Conservation (phyloP, 1,139 yeast species). For the Suhomyces bokatorum region DNA sequence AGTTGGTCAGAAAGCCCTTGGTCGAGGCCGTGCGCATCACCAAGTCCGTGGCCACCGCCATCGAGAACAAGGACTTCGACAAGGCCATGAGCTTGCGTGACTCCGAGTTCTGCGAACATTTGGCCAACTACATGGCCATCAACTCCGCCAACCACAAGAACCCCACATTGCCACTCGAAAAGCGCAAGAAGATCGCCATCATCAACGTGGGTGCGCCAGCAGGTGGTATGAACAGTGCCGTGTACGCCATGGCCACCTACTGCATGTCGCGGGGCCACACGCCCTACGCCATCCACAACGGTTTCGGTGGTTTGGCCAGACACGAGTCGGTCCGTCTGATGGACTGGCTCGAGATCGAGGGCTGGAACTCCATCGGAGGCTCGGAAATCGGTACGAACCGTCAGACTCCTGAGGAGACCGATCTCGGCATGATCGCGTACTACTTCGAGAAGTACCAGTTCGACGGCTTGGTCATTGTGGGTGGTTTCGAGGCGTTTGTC, state of each 20-base stretch:
- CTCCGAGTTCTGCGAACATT: slow-evolving; percentile 79
- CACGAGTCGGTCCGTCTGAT: slow-evolving; percentile 76
- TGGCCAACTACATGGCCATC: slow-evolving; percentile 68
- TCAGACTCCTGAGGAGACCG: slow-evolving; percentile 70
- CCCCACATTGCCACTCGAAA: slow-evolving; percentile 50
- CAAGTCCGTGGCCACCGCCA: slow-evolving; percentile 83
- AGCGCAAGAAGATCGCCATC: slow-evolving; percentile 72
- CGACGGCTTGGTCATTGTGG: slow-evolving; percentile 85
- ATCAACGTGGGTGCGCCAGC: slow-evolving; percentile 97
- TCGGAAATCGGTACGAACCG: slow-evolving; percentile 95
- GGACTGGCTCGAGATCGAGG: slow-evolving; percentile 83
- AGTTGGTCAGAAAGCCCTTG: slow-evolving; percentile 78
- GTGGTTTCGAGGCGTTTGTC: slow-evolving; percentile 93
- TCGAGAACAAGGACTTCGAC: slow-evolving; percentile 73
- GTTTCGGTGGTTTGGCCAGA: slow-evolving; percentile 85
- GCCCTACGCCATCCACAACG: slow-evolving; percentile 85
- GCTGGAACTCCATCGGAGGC: slow-evolving; percentile 91
- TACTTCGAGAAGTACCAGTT: slow-evolving; percentile 82
- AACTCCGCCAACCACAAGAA: slow-evolving; percentile 67
- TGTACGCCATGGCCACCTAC: slow-evolving; percentile 87
- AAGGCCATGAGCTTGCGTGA: slow-evolving; percentile 87
- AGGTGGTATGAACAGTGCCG: slow-evolving; percentile 92
- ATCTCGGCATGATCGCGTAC: slow-evolving; percentile 85
- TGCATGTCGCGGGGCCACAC: slow-evolving; percentile 89
- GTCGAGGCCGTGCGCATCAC: slow-evolving; percentile 89